These are phyloP conservation scores for sunflower (Helianthus annuus) DNA, from an alignment of 129 eudicot species.

Conservation along the genomic window DNA sequence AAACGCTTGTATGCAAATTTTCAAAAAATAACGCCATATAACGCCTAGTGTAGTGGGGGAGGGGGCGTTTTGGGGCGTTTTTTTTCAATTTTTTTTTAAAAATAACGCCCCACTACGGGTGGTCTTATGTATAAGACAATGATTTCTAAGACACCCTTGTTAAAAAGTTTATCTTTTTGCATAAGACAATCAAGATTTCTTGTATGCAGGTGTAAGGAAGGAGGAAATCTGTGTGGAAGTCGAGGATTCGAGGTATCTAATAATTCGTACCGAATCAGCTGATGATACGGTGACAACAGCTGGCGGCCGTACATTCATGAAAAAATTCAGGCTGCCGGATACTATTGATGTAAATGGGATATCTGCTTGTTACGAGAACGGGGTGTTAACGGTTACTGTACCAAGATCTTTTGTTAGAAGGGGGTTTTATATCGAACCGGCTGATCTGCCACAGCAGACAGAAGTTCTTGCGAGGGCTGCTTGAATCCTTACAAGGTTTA, in stretches of 20 bases:
- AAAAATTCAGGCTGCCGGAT: constrained; percentile 72
- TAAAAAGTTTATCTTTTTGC: background rate
- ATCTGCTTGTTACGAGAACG: constrained; percentile 75
- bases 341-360: constrained; percentile 70
- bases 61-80: no score
- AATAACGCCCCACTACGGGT: no score
- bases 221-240: constrained; percentile 86
- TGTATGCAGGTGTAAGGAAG: constrained; percentile 60
- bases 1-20: no score
- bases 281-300: constrained; percentile 39
- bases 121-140: no score
- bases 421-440: constrained; percentile 66
- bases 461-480: constrained; percentile 82
- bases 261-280: constrained; percentile 69
- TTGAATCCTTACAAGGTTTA: constrained; percentile 35
- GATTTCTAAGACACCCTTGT: background rate
- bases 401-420: constrained; percentile 66
- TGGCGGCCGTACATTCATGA: constrained; percentile 52
- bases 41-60: no score
- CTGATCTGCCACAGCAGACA: constrained; percentile 46
- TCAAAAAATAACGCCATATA: no score
- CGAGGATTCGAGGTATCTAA: constrained; percentile 78
- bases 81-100: no score
- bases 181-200: constrained; percentile 7
- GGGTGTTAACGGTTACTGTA: constrained; percentile 79